Evolutionary conservation across 192 early-diverging fungal species (phyloP).

Genomic region (Podila epigama): DNA sequence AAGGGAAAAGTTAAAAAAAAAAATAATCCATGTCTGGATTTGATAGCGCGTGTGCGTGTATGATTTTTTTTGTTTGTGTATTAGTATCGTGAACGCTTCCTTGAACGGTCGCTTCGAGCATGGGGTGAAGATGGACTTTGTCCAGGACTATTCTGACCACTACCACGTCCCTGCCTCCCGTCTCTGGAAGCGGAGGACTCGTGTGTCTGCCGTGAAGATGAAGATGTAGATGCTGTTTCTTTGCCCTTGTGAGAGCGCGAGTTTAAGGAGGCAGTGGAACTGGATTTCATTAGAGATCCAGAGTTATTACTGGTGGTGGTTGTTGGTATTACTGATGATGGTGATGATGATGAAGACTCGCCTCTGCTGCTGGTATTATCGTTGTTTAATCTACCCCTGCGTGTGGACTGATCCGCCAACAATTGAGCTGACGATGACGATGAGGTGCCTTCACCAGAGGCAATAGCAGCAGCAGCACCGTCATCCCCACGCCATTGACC

Average conservation of each 20-base stretch:
- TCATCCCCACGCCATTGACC: slow-evolving; percentile 41
- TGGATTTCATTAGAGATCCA: background rate
- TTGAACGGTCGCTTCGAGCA: slow-evolving; percentile 9
- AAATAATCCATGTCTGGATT: background rate
- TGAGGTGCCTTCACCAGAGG: background rate
- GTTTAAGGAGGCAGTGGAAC: background rate
- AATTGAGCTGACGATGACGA: background rate
- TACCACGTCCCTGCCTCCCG: background rate
- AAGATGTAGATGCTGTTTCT: background rate
- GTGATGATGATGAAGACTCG: background rate
- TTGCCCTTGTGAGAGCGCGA: background rate
- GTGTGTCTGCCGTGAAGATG: background rate
- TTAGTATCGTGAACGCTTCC: slow-evolving; percentile 35
- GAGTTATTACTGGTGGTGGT: background rate
- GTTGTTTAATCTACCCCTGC: background rate
- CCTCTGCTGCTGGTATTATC: background rate
- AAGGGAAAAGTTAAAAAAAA: too few relatives aligned
- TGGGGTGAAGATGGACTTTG: slow-evolving; percentile 23
- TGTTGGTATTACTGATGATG: background rate
- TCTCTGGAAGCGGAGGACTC: background rate
- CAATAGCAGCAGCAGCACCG: too few relatives aligned
- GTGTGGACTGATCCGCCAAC: background rate
- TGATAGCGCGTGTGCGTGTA: background rate
- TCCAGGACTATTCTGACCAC: slow-evolving; percentile 14
- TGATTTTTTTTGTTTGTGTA: background rate